Evolutionary conservation across 805 yeast species (phyloP), one percentile per base, ranked within the genome.

Genomic region (Priceomyces fermenticarens): DNA sequence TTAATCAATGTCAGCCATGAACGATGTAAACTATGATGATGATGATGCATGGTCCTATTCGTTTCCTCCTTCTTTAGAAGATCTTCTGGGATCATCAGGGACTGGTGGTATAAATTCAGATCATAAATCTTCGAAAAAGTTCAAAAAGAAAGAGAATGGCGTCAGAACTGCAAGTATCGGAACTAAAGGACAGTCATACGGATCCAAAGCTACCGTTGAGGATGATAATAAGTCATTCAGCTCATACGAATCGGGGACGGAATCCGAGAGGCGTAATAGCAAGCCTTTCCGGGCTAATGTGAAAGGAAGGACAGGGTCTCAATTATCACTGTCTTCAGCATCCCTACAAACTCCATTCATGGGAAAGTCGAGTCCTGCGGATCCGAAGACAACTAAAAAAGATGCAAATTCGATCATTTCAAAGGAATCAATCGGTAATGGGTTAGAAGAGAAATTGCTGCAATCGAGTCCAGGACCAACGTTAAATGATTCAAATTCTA

Each of bases 331-430:
- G 25, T 55, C 63, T 8, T 51, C 64, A 4, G 32, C 47, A 17
- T 53, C 65, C 7, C 46, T 68, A 12, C 70, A 60, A 40, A 57
- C 71, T 8, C 63, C 71, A 13, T 64, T 65, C 35, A 35, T 58
- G 30, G 56, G 58, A 23, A 72, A 73, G 45, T 62, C 78, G 3
- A 53, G 67, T 1, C 81, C 81, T 0, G 80, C 80, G 0, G 60
- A 68, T 45, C 81, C 82, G 0, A 69, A 63, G 35, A 77, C 80
- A 0, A 77, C 81, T 0, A 67, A 54, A 36, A 67, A 73, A 26
- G 80, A 77, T 48, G 81, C 77, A 13, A 72, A 60, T 33, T 66
- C 75, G 27, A 45, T 54, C 15, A 44, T 57, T 10, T 55, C 62
- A 30, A 63, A 59, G 33, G 61, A 62, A 30, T 44, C 55, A 3